Percentiles rank a stretch among this genome's conserved stretches.
phyloP scores from a whole-genome alignment of 768 basidiomycete genomes.

The Solioccasus polychromus region DNA sequence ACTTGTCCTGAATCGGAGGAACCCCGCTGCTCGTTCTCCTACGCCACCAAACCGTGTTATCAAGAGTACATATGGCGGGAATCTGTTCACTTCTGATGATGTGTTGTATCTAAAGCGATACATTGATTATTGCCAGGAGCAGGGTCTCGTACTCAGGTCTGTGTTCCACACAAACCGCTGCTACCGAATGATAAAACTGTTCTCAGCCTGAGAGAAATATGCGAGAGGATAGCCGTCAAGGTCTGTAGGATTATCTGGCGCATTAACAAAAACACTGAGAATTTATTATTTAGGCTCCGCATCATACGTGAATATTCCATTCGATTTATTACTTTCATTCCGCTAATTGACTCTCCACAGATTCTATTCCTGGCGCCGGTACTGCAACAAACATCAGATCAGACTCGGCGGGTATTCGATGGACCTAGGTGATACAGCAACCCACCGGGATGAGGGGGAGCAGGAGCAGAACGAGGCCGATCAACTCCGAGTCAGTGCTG shows the following conservation, averaged over 20 bases:
- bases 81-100: constrained; percentile 83
- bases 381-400: constrained; percentile 92
- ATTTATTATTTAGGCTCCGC: constrained; percentile 58
- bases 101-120: constrained; percentile 82
- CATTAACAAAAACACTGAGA: constrained; percentile 3
- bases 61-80: constrained; percentile 88
- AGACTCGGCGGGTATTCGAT: constrained; percentile 83
- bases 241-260: constrained; percentile 32
- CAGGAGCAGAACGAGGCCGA: constrained; percentile 43
- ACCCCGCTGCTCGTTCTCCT: constrained; percentile 72
- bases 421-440: constrained; percentile 54
- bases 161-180: constrained; percentile 5
- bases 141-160: constrained; percentile 78
- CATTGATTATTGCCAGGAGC: constrained; percentile 88
- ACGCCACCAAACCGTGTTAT: constrained; percentile 81
- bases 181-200: constrained; percentile 24
- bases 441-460: constrained; percentile 43
- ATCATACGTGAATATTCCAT: constrained; percentile 66
- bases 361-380: constrained; percentile 89
- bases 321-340: background rate
- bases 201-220: constrained; percentile 67
- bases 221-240: constrained; percentile 83
- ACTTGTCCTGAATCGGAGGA: constrained; percentile 62
- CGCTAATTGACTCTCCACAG: constrained; percentile 34
- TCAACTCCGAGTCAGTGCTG: constrained; percentile 33